Evolutionary conservation across 2,329 filamentous ascomycete species (phyloP).

Genomic region (Rachicladosporium sp.): DNA sequence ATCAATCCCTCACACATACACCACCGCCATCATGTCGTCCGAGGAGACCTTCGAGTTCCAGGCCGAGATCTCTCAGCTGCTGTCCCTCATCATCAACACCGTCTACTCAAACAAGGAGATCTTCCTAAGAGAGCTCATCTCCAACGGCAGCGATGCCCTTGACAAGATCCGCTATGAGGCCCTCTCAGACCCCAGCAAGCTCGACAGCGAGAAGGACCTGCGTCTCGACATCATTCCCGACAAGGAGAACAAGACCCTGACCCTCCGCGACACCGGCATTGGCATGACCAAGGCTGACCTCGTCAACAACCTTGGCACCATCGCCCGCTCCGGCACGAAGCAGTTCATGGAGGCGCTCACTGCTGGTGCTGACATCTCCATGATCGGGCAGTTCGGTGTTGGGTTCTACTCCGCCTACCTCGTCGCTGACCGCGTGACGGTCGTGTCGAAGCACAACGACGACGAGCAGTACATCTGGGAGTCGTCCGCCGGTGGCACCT

Average conservation of each 20-base stretch:
- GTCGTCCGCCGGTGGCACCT: conserved; percentile 92
- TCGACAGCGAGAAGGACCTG: conserved; percentile 94
- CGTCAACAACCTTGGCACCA: conserved; percentile 99
- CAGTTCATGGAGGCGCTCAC: conserved; percentile 99
- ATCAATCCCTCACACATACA: conserved; percentile 4
- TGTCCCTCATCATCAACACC: conserved; percentile 99
- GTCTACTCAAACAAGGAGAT: conserved; percentile 99
- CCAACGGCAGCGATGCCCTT: conserved; percentile 95
- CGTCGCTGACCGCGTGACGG: conserved; percentile 88
- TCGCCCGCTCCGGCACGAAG: conserved; percentile 98
- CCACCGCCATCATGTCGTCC: conserved; percentile 51
- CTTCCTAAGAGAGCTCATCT: conserved; percentile 96
- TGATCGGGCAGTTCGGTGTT: conserved; percentile 99
- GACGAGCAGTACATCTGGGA: conserved; percentile 99
- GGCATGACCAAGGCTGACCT: conserved; percentile 99
- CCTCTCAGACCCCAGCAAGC: conserved; percentile 91
- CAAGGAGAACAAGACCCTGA: conserved; percentile 95
- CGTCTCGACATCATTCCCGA: conserved; percentile 98
- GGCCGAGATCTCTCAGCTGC: conserved; percentile 99
- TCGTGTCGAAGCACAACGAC: conserved; percentile 98
- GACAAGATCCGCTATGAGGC: conserved; percentile 99
- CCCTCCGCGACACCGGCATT: conserved; percentile 95
- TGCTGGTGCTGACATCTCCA: conserved; percentile 96
- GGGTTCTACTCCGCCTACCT: conserved; percentile 99
- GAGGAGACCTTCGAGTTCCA: conserved; percentile 98